Base-by-base conservation (phyloP, 495 filamentous ascomycete genomes). In the Margaritispora aquatica region DNA sequence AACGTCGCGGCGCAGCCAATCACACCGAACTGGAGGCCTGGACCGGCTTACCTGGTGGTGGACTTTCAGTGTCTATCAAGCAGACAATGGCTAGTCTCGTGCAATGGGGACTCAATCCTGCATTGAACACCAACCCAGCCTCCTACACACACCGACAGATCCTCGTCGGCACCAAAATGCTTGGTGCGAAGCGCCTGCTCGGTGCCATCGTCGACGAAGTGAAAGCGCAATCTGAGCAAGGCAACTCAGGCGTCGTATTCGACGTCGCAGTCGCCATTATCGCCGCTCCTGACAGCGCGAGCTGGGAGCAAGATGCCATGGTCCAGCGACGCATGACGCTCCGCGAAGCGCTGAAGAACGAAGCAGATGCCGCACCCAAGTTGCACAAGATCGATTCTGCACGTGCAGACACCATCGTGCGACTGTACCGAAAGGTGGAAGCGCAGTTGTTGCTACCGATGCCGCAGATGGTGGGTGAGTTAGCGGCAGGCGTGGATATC, bases 61-160 rank as follows among this genome's bases (percentile, higher is more conserved):
- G 88, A 1, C 68, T 94, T 2, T 61, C 75, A 2, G 76, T 77
- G n/a, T 78, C 81, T 26, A 69, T 95, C 48, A 77, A 87, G 34
- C 75, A 80, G 52, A 84, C 85, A 1, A 74, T 96, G 8, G 84
- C 88, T 51, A 75, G 76, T 4, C 80, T 96, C 0, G 74, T 88
- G 1, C 73, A 84, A 19, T 97, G 93, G 94, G 84, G 79, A 44
- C 72, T 85, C 2, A 80, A 83, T 54, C 80, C 82, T 0, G 80
- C 81, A 8, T 75, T 87, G 21, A 85, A 78, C 59, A 80, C 81
- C 57, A 81, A 85, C 36, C 88, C 90, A 8, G 82, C 87, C 1
- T 78, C 79, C 15, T 97, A 96, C 71, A 90, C 88, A 0, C 89
- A 93, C 68, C 84, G 88, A 15, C 88, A 90, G 57, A 71, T 94